Conservation (phyloP, 768 basidiomycete genomes). For the Rhodotorula kratochvilovae region DNA sequence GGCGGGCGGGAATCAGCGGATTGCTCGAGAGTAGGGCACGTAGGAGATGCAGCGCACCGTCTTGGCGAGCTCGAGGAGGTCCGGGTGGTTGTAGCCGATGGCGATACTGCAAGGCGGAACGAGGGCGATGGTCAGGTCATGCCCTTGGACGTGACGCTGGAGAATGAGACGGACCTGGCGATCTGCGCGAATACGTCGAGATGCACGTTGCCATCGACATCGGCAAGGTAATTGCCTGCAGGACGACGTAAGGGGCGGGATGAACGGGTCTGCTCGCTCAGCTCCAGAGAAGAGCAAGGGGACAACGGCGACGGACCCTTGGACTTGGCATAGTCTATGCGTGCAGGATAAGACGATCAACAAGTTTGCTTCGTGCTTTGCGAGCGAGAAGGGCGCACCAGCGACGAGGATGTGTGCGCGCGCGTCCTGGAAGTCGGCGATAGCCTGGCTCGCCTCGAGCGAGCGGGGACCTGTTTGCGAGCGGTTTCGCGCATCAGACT, state of each 20-base stretch:
- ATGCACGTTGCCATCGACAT: slow-evolving; percentile 51
- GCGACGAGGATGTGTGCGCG: slow-evolving; percentile 45
- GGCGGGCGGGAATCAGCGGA: neutral
- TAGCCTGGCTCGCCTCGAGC: neutral
- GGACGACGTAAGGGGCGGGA: slow-evolving; percentile 5
- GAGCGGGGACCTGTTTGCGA: neutral
- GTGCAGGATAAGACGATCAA: neutral
- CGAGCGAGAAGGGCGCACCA: neutral
- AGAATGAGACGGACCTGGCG: slow-evolving; percentile 5
- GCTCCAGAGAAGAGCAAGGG: too few relatives aligned
- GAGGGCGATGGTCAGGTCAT: neutral
- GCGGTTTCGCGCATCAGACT: too few relatives aligned
- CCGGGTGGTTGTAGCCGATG: slow-evolving; percentile 49
- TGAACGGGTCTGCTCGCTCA: neutral
- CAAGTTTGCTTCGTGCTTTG: neutral
- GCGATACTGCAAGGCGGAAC: slow-evolving; percentile 43
- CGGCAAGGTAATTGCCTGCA: slow-evolving; percentile 48
- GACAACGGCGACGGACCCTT: neutral
- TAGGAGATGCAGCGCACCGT: slow-evolving; percentile 35
- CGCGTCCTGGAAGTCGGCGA: slow-evolving; percentile 44
- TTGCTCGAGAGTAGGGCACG: too few relatives aligned
- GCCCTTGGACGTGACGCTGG: neutral
- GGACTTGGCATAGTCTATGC: slow-evolving; percentile 6
- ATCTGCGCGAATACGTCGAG: slow-evolving; percentile 51
- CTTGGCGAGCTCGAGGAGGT: slow-evolving; percentile 44